These are phyloP conservation scores for Wickerhamia fluorescens DNA, from an alignment of 805 yeast genomes.

Conservation along the genomic window DNA sequence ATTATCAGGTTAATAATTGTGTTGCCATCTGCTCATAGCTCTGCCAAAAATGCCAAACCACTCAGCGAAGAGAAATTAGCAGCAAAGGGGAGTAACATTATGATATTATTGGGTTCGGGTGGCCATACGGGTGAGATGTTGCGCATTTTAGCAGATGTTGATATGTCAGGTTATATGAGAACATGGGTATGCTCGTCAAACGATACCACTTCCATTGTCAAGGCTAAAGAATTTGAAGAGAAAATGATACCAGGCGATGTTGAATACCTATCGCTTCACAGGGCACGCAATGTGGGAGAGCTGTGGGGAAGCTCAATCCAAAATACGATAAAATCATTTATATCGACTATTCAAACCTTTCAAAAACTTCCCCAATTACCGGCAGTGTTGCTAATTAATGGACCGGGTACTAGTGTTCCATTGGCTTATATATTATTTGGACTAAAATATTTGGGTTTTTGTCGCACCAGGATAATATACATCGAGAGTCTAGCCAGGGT, in stretches of 20 bases:
- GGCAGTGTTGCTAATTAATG: slow-evolving; percentile 52
- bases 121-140: slow-evolving; percentile 97
- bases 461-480: slow-evolving; percentile 58
- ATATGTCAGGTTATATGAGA: slow-evolving; percentile 17
- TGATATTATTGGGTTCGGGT: slow-evolving; percentile 86
- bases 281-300: slow-evolving; percentile 63
- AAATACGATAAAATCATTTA: slow-evolving; percentile 36
- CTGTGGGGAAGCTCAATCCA: slow-evolving; percentile 37
- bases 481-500: slow-evolving; percentile 87
- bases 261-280: slow-evolving; percentile 29
- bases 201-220: slow-evolving; percentile 42
- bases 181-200: slow-evolving; percentile 43
- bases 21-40: slow-evolving; percentile 12
- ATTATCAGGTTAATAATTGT: slow-evolving; percentile 16
- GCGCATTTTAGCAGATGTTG: slow-evolving; percentile 45
- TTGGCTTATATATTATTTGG: slow-evolving; percentile 51
- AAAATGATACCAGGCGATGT: slow-evolving; percentile 6
- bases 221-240: slow-evolving; percentile 32
- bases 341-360: slow-evolving; percentile 20
- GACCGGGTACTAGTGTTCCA: slow-evolving; percentile 80
- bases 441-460: slow-evolving; percentile 41
- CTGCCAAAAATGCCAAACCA: too few relatives aligned
- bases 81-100: slow-evolving; percentile 18
- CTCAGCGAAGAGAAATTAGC: too few relatives aligned
- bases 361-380: slow-evolving; percentile 24